Percentiles rank a stretch among this genome's conserved stretches.
phyloP scores from a whole-genome alignment of 768 basidiomycete species.

The Agaricus subrufescens region DNA sequence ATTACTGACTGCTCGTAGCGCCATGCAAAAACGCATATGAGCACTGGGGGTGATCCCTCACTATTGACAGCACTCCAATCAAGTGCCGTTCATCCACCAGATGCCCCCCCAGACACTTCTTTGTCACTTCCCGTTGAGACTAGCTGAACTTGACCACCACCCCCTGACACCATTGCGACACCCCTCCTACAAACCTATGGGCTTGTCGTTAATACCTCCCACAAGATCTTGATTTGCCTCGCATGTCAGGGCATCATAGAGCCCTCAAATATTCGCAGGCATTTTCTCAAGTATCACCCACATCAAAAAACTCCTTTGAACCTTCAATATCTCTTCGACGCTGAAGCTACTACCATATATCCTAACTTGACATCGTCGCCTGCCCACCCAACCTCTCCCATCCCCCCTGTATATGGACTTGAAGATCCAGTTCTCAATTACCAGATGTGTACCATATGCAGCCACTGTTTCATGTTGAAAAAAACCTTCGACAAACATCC shows the following conservation, averaged over 20 bases:
- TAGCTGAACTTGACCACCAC: not conserved
- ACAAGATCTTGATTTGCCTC: slow-evolving; percentile 1
- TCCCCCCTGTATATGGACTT: not conserved
- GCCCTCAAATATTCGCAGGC: not conserved
- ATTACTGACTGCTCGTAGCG: too few relatives aligned
- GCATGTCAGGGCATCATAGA: slow-evolving; percentile 4
- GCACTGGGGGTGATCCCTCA: too few relatives aligned
- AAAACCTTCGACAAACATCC: not conserved
- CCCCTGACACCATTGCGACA: not conserved
- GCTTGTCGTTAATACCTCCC: not conserved
- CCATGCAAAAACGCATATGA: too few relatives aligned
- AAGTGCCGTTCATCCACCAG: too few relatives aligned
- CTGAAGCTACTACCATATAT: not conserved
- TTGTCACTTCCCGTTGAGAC: too few relatives aligned
- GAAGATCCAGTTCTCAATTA: not conserved
- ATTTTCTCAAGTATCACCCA: slow-evolving; percentile 2
- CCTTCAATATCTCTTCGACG: not conserved
- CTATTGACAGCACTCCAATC: too few relatives aligned
- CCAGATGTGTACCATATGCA: not conserved
- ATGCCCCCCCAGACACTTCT: too few relatives aligned
- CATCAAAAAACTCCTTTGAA: not conserved
- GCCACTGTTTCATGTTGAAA: not conserved
- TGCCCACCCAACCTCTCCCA: not conserved
- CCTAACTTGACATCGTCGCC: slow-evolving; percentile 3
- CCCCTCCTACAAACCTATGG: not conserved